phyloP scores from a whole-genome alignment of 495 filamentous ascomycete species.

The Neurospora sp. region DNA sequence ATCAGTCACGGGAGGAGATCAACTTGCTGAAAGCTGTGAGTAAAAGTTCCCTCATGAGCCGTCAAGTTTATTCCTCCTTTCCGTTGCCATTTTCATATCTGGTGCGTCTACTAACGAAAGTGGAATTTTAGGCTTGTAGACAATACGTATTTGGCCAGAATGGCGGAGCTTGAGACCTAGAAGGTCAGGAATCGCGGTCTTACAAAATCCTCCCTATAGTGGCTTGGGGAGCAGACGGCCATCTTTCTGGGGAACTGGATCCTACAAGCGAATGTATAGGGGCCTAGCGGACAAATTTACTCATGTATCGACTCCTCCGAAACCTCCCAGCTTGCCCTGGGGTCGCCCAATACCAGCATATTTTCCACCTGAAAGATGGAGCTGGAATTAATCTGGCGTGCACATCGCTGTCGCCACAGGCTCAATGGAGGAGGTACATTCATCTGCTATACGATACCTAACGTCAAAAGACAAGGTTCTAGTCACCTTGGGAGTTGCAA shows the following conservation, averaged over 20 bases:
- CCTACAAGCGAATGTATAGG: background rate
- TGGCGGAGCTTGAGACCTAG: conserved; percentile 7
- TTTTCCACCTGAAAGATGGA: background rate
- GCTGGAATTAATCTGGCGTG: background rate
- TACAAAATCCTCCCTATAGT: background rate
- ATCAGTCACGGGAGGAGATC: conserved; percentile 63
- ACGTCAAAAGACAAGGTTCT: background rate
- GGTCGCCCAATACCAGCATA: background rate
- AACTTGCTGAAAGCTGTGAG: conserved; percentile 64
- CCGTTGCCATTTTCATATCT: background rate
- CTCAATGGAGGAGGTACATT: background rate
- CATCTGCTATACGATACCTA: background rate
- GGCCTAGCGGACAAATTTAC: background rate
- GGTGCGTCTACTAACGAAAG: background rate
- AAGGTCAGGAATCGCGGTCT: background rate
- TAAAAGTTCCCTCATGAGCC: background rate
- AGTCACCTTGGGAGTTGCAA: background rate
- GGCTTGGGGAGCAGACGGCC: background rate
- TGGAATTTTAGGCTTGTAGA: conserved; percentile 31
- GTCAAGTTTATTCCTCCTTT: background rate
- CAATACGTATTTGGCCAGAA: conserved; percentile 32
- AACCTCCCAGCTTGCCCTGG: background rate
- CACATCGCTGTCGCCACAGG: too few species aligned
- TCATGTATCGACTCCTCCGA: background rate
- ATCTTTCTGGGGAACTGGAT: background rate